These are phyloP conservation scores for Botryosphaeria agaves DNA, from an alignment of 2,329 filamentous ascomycete species.

Conservation along the genomic window DNA sequence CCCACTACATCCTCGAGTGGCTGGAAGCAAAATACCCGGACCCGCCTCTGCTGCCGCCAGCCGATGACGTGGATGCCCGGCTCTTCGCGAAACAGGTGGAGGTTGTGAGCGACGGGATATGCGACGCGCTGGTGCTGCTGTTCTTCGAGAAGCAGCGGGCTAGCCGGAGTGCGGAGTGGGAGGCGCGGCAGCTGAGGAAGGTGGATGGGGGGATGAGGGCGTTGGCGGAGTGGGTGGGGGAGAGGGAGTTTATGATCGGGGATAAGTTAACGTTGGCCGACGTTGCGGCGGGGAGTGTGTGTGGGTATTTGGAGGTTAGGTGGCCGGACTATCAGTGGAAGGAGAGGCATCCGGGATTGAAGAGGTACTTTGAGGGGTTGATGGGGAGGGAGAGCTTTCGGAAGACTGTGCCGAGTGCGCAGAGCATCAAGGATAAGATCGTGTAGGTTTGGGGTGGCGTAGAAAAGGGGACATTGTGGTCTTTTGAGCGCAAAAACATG, in stretches of 20 bases:
- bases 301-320: constrained; percentile 16
- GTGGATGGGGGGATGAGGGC: constrained; percentile 16
- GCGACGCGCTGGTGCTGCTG: constrained; percentile 19
- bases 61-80: constrained; percentile 9
- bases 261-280: constrained; percentile 17
- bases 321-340: constrained; percentile 17
- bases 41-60: constrained; percentile 9
- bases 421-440: constrained; percentile 18
- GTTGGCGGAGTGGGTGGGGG: constrained; percentile 12
- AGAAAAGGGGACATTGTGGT: no score
- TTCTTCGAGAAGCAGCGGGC: constrained; percentile 18
- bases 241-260: constrained; percentile 13
- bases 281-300: constrained; percentile 15
- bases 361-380: constrained; percentile 26
- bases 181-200: constrained; percentile 16
- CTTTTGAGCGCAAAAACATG: no score
- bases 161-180: constrained; percentile 15
- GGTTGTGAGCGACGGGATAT: constrained; percentile 18
- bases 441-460: no score
- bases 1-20: constrained; percentile 20
- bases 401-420: constrained; percentile 13
- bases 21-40: constrained; percentile 16
- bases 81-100: constrained; percentile 17
- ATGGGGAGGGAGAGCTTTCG: constrained; percentile 25
- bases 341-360: constrained; percentile 16